Evolutionary conservation across 495 filamentous ascomycete species (phyloP).

Genomic region (Pyrenopolyporus hunteri): DNA sequence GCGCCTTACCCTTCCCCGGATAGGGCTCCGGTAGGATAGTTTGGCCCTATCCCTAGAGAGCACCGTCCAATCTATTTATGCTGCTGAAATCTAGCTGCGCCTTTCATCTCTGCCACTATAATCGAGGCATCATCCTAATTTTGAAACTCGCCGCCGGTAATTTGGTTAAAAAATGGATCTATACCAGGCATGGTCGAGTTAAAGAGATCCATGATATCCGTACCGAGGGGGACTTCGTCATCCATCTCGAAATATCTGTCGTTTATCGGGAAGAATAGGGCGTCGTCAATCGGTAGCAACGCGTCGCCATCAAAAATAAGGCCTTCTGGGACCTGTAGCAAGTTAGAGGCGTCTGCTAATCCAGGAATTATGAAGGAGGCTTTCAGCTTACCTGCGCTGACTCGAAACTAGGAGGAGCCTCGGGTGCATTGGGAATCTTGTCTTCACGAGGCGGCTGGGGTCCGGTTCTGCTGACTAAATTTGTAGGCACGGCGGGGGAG

Average conservation of each 20-base stretch:
- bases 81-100: not conserved
- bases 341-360: not conserved
- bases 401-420: not conserved
- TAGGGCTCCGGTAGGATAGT: too few relatives aligned
- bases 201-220: conserved; percentile 32
- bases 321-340: conserved; percentile 1
- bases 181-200: conserved; percentile 24
- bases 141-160: not conserved
- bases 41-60: too few relatives aligned
- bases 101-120: too few relatives aligned
- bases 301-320: conserved; percentile 12
- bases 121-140: not conserved
- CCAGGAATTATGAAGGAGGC: too few relatives aligned
- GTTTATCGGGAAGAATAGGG: conserved; percentile 24
- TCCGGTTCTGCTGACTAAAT: not conserved
- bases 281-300: conserved; percentile 3
- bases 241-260: conserved; percentile 20
- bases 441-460: conserved; percentile 1
- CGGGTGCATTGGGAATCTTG: not conserved
- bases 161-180: conserved; percentile 20
- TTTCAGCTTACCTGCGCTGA: conserved; percentile 3
- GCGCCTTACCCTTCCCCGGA: too few relatives aligned
- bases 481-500: not conserved
- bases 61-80: not conserved
- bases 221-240: conserved; percentile 24